Base-by-base conservation (phyloP, 768 basidiomycete species). In the Mycena leptocephala region DNA sequence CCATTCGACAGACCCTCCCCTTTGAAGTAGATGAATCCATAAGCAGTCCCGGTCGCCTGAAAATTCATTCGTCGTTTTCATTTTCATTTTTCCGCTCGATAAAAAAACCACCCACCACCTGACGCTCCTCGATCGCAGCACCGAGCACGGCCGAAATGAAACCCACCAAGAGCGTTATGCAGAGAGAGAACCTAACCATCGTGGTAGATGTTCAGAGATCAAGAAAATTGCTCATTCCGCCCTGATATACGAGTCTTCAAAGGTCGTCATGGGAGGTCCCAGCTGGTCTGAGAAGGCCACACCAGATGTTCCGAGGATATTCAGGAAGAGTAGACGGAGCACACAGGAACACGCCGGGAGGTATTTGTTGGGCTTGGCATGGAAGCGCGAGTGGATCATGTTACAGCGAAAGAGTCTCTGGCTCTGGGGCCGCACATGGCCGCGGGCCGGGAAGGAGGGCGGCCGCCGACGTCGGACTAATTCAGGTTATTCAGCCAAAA, bases 11-110 rank as follows among this genome's bases (percentile, higher is more conserved):
- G 51, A 4, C 65, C 55, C 35, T 76, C 75, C 9, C 75, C 75
- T 18, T 61, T 58, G 55, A 76, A 76, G 56, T 76, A 76, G 20
- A 76, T 30, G 39, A 66, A 76, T 10, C 75, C 75, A 63, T 76
- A 76, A 4, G 48, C 70, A 18, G 37, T 41, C n/a, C 68, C 68
- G 10, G 68, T 70, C 20, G 68, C 68, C 68, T 70, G 30, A 6
- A 43, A 30, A 22, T 26, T 10, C 14, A 16, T 20, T 22, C 16
- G 8, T 28, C 28, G 26, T 9, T n/a, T 30, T 9, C n/a, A n/a
- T n/a, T 24, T 26, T 32, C 30, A 39, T 11, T 26, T 32, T 6
- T 3, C n/a, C 16, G 63, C 32, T 10, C 6, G 22, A 22, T 11
- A 28, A 26, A 41, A 24, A 28, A 18, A 26, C 0, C 3, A 68